Conservation (phyloP, 192 early-diverging fungal genomes). For the Oehlia diaphana region DNA sequence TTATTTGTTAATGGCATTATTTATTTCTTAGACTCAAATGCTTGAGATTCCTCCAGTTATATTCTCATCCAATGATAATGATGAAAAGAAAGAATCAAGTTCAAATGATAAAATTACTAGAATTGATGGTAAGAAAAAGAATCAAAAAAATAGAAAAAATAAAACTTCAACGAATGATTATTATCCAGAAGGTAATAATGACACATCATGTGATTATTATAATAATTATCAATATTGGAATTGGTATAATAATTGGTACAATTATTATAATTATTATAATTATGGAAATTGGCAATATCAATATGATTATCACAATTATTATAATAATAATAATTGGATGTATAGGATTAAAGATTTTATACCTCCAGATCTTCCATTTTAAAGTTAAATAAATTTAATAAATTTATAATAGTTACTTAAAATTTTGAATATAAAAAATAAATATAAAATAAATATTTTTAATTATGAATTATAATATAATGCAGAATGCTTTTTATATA, state of each 20-base stretch:
- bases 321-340: not conserved
- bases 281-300: not conserved
- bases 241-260: not conserved
- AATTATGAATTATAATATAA: too few relatives aligned
- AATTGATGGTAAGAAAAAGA: not conserved
- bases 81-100: not conserved
- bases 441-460: too few relatives aligned
- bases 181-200: not conserved
- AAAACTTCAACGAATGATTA: not conserved
- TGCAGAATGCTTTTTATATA: too few relatives aligned
- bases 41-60: not conserved
- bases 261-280: constrained; percentile 17
- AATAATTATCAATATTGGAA: not conserved
- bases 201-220: not conserved
- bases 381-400: not conserved
- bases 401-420: too few relatives aligned
- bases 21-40: not conserved
- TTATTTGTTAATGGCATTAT: not conserved
- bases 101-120: not conserved
- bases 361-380: constrained; percentile 5
- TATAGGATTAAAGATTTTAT: not conserved
- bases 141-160: not conserved
- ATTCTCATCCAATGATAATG: not conserved
- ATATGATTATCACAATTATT: not conserved
- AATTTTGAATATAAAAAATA: too few relatives aligned